Base-by-base conservation (phyloP, 768 basidiomycete species). In the Tulasnella sp. region DNA sequence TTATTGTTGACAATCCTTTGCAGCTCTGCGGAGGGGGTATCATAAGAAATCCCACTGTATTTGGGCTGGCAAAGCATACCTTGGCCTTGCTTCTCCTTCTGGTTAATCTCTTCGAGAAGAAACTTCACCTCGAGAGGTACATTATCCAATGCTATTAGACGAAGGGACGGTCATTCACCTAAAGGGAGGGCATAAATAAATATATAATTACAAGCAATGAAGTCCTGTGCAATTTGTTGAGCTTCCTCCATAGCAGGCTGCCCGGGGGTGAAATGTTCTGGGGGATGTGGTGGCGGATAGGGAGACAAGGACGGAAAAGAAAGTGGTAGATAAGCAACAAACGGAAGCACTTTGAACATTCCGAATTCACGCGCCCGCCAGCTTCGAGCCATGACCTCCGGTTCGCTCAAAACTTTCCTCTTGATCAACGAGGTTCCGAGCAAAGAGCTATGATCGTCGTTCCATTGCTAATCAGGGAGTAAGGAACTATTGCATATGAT, bases 71-170 rank as follows among this genome's bases (percentile, higher is more conserved):
- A n/a, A n/a, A 4, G 37, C 78, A 7, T 67, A 79, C 79, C 75
- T 29, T 64, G 42, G 9, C 71, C 71, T 67, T 78, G 52, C 42
- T 37, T 52, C 38, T 79, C 79, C 64, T 79, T 79, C 25, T 71
- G 29, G 29, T 70, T 78, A 54, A 79, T 79, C 68, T 79, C 79
- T 31, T 77, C 78, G 4, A 78, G 40, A 22, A 79, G 39, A 58
- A 79, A 79, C 52, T 79, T 78, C 49, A 79, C 76, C 34, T 79
- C 79, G 25, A 68, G 49, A 15, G 76, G 77, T 25, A 79, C 52
- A 49, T 79, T 79, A 42, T 79, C 79, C n/a, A 79, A 64, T 12
- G 75, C 75, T 76, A 5, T 72, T n/a, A 74, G 37, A 36, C 29
- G 17, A 37, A 34, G 22, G 4, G n/a, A 25, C 22, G 31, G 68